phyloP scores from a whole-genome alignment of 345 rosid species.

The Anacardium occidentale region DNA sequence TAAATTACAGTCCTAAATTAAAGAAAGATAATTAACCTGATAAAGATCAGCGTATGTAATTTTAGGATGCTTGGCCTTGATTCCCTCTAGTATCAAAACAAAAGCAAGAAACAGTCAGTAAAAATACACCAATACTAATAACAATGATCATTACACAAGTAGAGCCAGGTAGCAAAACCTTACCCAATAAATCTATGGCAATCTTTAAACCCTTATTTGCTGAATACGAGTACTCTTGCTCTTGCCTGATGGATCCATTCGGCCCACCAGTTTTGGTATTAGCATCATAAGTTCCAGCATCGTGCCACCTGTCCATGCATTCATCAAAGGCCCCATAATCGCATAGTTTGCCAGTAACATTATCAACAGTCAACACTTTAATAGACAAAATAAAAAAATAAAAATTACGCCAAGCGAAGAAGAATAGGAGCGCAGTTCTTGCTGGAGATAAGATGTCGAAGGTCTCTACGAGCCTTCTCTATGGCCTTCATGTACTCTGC shows the following conservation, averaged over 20 bases:
- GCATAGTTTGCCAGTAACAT: too few species aligned
- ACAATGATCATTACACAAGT: not conserved
- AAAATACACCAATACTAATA: not conserved
- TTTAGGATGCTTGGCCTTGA: conserved; percentile 61
- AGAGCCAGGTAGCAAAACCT: conserved; percentile 14
- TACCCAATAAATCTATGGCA: conserved; percentile 74
- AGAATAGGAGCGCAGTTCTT: conserved; percentile 73
- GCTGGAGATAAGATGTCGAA: conserved; percentile 70
- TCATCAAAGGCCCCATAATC: not conserved
- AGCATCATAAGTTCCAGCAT: conserved; percentile 90
- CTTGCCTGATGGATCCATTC: conserved; percentile 69
- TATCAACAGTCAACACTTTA: not conserved
- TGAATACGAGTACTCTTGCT: conserved; percentile 45
- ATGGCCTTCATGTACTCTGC: conserved; percentile 63
- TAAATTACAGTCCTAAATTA: too few species aligned
- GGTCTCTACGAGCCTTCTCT: conserved; percentile 68
- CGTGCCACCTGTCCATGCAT: conserved; percentile 58
- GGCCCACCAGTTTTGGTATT: conserved; percentile 84
- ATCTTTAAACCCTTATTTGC: conserved; percentile 61
- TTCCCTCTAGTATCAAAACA: conserved; percentile 46
- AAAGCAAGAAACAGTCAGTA: conserved; percentile 18
- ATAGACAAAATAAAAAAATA: not conserved
- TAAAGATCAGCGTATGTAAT: conserved; percentile 79
- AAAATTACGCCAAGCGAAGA: conserved; percentile 85
- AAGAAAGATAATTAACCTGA: conserved; percentile 44